Evolutionary conservation across 202 grass and related monocot species (phyloP), one percentile per base, ranked within the genome.

Genomic region (Setaria viridis): DNA sequence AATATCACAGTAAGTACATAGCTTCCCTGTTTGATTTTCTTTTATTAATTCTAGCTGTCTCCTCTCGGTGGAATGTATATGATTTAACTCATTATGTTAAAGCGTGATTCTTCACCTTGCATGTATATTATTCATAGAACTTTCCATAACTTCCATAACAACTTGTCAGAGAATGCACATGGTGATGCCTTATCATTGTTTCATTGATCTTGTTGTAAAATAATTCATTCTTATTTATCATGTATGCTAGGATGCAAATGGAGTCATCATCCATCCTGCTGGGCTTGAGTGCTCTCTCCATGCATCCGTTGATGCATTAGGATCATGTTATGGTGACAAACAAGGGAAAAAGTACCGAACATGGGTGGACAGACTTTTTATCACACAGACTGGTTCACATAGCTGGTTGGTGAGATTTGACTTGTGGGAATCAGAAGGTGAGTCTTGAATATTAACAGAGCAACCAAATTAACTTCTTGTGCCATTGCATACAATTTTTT

Each of bases 391-490:
- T 91, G 82, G 86, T 81, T 85, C 91, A 80, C 85, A 90, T 85
- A 87, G 76, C 59, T 99, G 91, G 97, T 59, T 94, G 42, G 87
- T 94, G 48, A 99, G 82, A 87, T 96, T 99, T 84, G 89, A 99
- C 76, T 90, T 94, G 78, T 99, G 97, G 97, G 97, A 94, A 54
- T 71, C 87, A 47, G 84, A 95, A 91, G 97, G 97, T 99, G 39
- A 84, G 87, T 53, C 64, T 63, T 82, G 41, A 42, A 34, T 50
- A 68, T 77, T 33, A 69, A 56, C 11, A 45, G 8, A 84, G 64
- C 74, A 64, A 70, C 33, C 25, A 58, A 49, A 69, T 35, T 87
- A 82, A 30, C 50, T 67, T 57, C 17, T 49, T 72, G n/a, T 58
- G 78, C 21, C 9, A 55, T 70, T 49, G 15, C 71, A 82, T 85